A percentile compares a stretch with the other conserved stretches of the same genome.
These are phyloP conservation scores for Colletotrichum orbiculare DNA, from an alignment of 2,329 filamentous ascomycete genomes.

Conservation along the genomic window DNA sequence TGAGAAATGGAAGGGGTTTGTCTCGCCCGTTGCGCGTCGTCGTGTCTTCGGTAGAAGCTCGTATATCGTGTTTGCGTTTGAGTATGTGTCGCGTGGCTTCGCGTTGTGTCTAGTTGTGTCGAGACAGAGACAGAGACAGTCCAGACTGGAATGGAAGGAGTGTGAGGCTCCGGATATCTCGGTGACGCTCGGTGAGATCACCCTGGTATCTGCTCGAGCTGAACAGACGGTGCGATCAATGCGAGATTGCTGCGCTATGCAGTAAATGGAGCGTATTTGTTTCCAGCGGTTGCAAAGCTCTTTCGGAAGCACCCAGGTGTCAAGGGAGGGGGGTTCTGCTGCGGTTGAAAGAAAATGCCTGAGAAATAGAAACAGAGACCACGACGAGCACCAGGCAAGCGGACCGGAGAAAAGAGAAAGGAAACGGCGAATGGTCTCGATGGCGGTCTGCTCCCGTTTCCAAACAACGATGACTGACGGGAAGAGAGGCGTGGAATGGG, in stretches of 20 bases:
- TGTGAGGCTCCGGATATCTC: not conserved
- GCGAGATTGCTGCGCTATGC: not conserved
- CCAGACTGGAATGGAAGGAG: not conserved
- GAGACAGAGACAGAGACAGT: not conserved
- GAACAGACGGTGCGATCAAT: not conserved
- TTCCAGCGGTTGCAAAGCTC: too few relatives aligned
- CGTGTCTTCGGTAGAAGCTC: too few relatives aligned
- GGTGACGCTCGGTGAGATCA: not conserved
- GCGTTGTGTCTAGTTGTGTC: not conserved
- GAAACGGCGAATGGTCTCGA: not conserved
- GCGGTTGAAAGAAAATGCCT: not conserved
- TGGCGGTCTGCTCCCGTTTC: too few relatives aligned
- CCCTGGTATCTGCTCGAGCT: too few relatives aligned
- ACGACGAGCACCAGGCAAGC: not conserved
- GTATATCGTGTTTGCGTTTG: not conserved
- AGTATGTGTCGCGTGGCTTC: not conserved
- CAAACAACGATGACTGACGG: slow-evolving; percentile 6
- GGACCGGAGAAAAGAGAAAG: not conserved
- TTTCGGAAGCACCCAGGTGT: too few relatives aligned
- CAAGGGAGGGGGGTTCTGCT: not conserved
- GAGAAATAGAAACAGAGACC: not conserved
- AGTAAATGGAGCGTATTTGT: not conserved
- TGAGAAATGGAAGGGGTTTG: too few relatives aligned
- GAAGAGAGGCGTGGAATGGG: not conserved
- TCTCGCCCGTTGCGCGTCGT: too few relatives aligned